phyloP scores from a whole-genome alignment of 139 green algal genomes.

The Chlorella sorokiniana region DNA sequence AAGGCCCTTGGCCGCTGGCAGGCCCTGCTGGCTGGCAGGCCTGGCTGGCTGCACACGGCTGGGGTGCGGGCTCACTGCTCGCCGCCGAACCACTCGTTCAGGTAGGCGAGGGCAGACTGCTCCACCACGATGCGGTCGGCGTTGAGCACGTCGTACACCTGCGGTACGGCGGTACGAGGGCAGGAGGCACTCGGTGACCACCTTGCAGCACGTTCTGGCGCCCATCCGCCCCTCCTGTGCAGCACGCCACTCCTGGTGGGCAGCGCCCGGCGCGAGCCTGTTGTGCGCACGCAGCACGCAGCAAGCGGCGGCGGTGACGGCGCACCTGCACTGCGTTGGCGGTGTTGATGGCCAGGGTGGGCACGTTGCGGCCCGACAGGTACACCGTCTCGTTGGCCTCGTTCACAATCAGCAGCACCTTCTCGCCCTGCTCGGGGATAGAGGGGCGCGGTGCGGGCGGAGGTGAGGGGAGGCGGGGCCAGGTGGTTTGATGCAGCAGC shows the following conservation, averaged over 20 bases:
- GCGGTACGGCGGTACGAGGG: conserved; percentile 39
- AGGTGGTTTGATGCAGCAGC: too few relatives aligned
- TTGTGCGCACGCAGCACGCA: not conserved
- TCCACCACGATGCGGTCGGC: conserved; percentile 95
- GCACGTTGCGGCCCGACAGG: conserved; percentile 75
- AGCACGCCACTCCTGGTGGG: not conserved
- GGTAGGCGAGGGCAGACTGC: conserved; percentile 67
- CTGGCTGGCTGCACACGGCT: not conserved
- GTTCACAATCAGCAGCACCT: conserved; percentile 58
- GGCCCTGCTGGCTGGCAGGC: too few relatives aligned
- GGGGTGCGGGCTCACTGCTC: not conserved
- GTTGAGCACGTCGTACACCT: conserved; percentile 93
- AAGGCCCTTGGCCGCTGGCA: not conserved
- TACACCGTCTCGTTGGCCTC: conserved; percentile 55
- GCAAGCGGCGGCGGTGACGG: not conserved
- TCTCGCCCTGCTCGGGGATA: conserved; percentile 41
- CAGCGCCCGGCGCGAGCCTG: not conserved
- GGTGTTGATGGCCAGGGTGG: conserved; percentile 68
- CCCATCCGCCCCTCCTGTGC: not conserved
- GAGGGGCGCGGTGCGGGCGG: not conserved
- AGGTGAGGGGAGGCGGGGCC: not conserved
- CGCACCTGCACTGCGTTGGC: conserved; percentile 15
- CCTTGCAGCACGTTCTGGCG: too few relatives aligned
- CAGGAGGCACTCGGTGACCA: too few relatives aligned
- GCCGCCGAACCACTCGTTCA: conserved; percentile 53